Percentiles rank a stretch among this genome's conserved stretches.
phyloP scores from a whole-genome alignment of 495 filamentous ascomycete genomes.

The Penicillium chermesinum region DNA sequence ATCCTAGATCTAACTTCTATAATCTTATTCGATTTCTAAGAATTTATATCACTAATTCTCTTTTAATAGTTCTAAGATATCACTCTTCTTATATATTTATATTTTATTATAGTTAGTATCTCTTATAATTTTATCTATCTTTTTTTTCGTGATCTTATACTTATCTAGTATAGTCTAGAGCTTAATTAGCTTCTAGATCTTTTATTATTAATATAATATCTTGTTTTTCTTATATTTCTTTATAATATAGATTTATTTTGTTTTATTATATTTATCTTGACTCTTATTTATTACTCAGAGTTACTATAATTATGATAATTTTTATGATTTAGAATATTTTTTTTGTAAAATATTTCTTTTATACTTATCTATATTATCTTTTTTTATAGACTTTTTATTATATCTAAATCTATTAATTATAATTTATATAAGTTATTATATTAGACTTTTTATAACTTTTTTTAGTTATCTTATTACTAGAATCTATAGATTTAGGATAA shows the following conservation, averaged over 20 bases:
- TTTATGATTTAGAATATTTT: neutral
- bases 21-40: neutral
- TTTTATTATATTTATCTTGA: neutral
- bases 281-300: neutral
- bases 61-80: neutral
- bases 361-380: neutral
- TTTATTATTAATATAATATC: neutral
- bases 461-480: neutral
- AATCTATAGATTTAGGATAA: too few species aligned
- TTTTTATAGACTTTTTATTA: neutral
- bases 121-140: too few species aligned
- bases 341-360: neutral
- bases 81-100: neutral
- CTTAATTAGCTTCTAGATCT: neutral
- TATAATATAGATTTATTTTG: neutral
- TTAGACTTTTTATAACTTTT: neutral
- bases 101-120: too few species aligned
- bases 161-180: neutral
- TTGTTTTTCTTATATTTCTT: neutral
- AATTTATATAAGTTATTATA: neutral
- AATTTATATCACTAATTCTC: neutral
- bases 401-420: neutral
- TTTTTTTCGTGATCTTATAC: neutral
- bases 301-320: neutral
- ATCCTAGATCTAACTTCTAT: neutral